Base-by-base conservation (phyloP, 306 rosid species). In the Benincasa hispida region DNA sequence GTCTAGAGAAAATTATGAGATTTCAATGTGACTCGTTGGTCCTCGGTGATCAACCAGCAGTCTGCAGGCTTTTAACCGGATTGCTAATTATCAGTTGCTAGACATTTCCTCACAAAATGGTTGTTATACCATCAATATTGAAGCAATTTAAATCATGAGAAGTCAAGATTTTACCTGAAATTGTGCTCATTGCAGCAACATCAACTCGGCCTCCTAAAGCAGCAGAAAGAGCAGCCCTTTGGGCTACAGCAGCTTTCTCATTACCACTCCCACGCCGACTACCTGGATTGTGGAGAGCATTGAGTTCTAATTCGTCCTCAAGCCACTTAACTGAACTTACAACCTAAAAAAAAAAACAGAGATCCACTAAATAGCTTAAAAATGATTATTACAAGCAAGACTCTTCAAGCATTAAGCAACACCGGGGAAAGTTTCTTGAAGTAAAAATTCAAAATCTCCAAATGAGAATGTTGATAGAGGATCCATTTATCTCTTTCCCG, bases 241-340 rank as follows among this genome's bases (percentile, higher is more conserved):
- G 97, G 83, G 88, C 66, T 74, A 92, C 79, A 81, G 98, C 98
- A 79, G 93, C 97, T 87, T 94, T 94, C 87, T 94, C 98, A 79
- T 90, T 92, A 77, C 98, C 92, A 84, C 88, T 89, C 74, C 98
- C 97, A 58, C 79, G 89, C 75, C 96, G 82, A 79, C 98, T 92
- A 18, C 93, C 94, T 14, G 99, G 97, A 75, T 90, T 91, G 91
- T 91, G 97, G 77, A 94, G 96, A 74, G 99, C 99, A 86, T 92
- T 91, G 83, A 94, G 88, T 80, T 94, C 99, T 83, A 94, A 81
- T 84, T 94, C 99, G 75, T 94, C 99, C 88, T 94, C 99, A 39
- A 94, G 97, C 99, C 99, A 94, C 86, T 94, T 94, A 74, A 94
- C 99, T 2, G 97, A 90, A 85, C 99, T 94, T 80, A 92, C 99